Conservation (phyloP, 2,329 filamentous ascomycete species). For the Penicillium psychrosexuale region DNA sequence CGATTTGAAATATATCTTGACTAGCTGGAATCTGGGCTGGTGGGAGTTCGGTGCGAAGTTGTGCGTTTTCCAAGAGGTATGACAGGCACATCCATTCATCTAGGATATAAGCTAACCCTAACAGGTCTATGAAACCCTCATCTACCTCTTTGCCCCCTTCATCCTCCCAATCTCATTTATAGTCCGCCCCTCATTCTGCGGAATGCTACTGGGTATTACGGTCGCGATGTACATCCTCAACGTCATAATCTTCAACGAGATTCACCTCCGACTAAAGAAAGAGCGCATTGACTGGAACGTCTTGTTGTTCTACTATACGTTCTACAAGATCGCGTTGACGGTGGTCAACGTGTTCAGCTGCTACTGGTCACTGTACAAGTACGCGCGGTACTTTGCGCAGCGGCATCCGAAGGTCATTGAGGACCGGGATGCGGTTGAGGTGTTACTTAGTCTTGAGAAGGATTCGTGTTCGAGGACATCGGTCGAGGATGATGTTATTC, state of each 20-base stretch:
- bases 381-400: constrained; percentile 47
- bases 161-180: constrained; percentile 47
- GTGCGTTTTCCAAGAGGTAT: constrained; percentile 48
- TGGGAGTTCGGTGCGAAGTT: constrained; percentile 52
- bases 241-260: constrained; percentile 49
- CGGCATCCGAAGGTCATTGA: constrained; percentile 50
- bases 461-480: constrained; percentile 2
- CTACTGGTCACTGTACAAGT: constrained; percentile 45
- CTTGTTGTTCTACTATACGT: constrained; percentile 44
- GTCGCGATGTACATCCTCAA: constrained; percentile 45
- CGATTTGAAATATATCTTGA: constrained; percentile 48
- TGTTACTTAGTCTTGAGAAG: constrained; percentile 27
- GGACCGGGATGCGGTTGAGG: constrained; percentile 43
- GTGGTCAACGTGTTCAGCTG: constrained; percentile 45
- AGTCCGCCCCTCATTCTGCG: constrained; percentile 42
- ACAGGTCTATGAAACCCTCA: constrained; percentile 46
- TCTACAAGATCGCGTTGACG: constrained; percentile 47
- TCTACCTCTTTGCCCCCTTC: constrained; percentile 48
- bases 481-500: constrained; percentile 1
- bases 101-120: not conserved
- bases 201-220: constrained; percentile 37
- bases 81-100: not conserved
- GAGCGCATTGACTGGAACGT: constrained; percentile 43
- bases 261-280: constrained; percentile 47
- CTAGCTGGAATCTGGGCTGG: constrained; percentile 49